phyloP scores from a whole-genome alignment of 2,329 filamentous ascomycete species.

The Didymellaceae sp. region DNA sequence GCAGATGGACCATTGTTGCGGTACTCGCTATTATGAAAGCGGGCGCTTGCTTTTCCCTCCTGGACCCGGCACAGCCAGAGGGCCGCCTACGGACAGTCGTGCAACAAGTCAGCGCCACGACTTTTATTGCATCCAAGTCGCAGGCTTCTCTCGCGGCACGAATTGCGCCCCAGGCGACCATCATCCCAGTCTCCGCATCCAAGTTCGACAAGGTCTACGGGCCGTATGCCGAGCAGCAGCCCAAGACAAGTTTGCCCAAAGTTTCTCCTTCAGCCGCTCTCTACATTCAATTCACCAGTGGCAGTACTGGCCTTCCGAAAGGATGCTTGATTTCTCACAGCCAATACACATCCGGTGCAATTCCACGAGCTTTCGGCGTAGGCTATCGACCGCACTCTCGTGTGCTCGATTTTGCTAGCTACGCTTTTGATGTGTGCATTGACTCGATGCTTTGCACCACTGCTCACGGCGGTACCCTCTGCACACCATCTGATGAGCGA shows the following conservation, averaged over 20 bases:
- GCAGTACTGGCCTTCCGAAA: slow-evolving; percentile 46
- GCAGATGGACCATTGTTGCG: slow-evolving; percentile 47
- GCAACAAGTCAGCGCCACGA: slow-evolving; percentile 37
- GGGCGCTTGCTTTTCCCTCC: slow-evolving; percentile 46
- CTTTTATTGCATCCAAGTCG: slow-evolving; percentile 39
- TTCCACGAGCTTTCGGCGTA: slow-evolving; percentile 40
- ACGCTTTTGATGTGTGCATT: slow-evolving; percentile 48
- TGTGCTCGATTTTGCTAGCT: slow-evolving; percentile 47
- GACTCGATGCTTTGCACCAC: slow-evolving; percentile 47
- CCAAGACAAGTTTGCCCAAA: slow-evolving; percentile 31
- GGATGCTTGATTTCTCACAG: slow-evolving; percentile 45
- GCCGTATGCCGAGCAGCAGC: slow-evolving; percentile 38
- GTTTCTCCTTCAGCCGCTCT: slow-evolving; percentile 36
- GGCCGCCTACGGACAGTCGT: slow-evolving; percentile 41
- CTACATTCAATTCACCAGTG: slow-evolving; percentile 48
- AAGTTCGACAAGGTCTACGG: slow-evolving; percentile 39
- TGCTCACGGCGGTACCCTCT: slow-evolving; percentile 43
- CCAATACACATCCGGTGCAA: slow-evolving; percentile 45
- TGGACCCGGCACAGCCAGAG: slow-evolving; percentile 47
- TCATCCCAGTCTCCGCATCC: slow-evolving; percentile 44
- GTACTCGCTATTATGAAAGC: slow-evolving; percentile 51
- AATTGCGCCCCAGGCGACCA: slow-evolving; percentile 38
- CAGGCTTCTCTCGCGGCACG: slow-evolving; percentile 38
- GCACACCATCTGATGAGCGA: slow-evolving; percentile 53
- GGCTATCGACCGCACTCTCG: slow-evolving; percentile 45